phyloP scores from a whole-genome alignment of 352 stramenopile genomes.

The Phytopythium helicoides region DNA sequence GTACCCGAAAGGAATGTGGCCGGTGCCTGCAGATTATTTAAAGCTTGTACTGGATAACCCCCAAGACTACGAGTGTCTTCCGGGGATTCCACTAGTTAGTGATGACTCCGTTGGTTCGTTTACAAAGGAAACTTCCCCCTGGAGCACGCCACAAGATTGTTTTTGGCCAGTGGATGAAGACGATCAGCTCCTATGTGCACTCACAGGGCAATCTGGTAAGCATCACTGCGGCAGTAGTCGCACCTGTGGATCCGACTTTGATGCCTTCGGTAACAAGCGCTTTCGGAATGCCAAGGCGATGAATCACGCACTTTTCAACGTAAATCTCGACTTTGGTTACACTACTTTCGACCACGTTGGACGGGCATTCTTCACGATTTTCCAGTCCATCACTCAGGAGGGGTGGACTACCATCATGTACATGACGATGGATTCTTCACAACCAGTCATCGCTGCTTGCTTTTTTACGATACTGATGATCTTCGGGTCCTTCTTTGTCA shows the following conservation, averaged over 20 bases:
- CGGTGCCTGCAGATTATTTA: slow-evolving; percentile 48
- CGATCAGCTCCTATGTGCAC: slow-evolving; percentile 76
- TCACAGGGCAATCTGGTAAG: slow-evolving; percentile 35
- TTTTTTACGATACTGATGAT: slow-evolving; percentile 92
- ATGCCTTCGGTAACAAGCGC: slow-evolving; percentile 61
- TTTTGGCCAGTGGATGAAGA: slow-evolving; percentile 91
- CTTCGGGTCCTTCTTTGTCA: slow-evolving; percentile 92
- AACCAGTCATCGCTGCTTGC: slow-evolving; percentile 56
- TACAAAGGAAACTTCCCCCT: slow-evolving; percentile 72
- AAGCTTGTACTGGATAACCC: slow-evolving; percentile 33
- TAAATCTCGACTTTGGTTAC: slow-evolving; percentile 84
- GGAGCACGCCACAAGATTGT: slow-evolving; percentile 69
- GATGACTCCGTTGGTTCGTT: slow-evolving; percentile 34
- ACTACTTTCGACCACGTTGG: slow-evolving; percentile 94
- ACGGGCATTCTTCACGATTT: slow-evolving; percentile 90
- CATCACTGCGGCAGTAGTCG: slow-evolving; percentile 35
- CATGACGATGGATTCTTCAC: slow-evolving; percentile 67
- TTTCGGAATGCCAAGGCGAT: slow-evolving; percentile 51
- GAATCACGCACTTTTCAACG: slow-evolving; percentile 51
- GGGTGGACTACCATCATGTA: slow-evolving; percentile 94
- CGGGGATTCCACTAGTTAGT: slow-evolving; percentile 41
- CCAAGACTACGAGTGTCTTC: slow-evolving; percentile 32
- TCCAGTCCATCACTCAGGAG: slow-evolving; percentile 93
- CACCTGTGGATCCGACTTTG: slow-evolving; percentile 70
- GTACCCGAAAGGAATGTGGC: slow-evolving; percentile 36